These are phyloP conservation scores for Fusarium hainanense DNA, from an alignment of 2,329 filamentous ascomycete genomes.

Conservation along the genomic window DNA sequence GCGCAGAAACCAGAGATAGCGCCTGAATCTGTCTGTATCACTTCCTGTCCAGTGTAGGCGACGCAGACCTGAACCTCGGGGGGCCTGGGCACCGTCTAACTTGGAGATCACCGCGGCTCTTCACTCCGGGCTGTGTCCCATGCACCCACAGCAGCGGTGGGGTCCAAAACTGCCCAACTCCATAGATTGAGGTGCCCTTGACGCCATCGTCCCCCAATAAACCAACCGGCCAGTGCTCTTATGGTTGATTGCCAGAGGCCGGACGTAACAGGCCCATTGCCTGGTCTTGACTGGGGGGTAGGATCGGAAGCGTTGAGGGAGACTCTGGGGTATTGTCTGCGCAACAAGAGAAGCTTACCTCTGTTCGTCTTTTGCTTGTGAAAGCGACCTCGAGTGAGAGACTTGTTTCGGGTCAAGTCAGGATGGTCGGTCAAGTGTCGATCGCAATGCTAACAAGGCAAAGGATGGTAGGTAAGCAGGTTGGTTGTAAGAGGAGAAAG, in stretches of 20 bases:
- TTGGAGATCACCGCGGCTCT: neutral
- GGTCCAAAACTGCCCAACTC: conserved; percentile 19
- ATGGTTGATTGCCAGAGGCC: neutral
- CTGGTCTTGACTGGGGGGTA: neutral
- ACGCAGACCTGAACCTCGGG: neutral
- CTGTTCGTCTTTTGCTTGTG: conserved; percentile 6
- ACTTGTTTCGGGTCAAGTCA: conserved; percentile 26
- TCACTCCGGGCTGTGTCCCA: neutral
- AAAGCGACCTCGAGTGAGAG: conserved; percentile 9
- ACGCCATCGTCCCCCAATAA: conserved; percentile 29
- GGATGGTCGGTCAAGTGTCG: conserved; percentile 27
- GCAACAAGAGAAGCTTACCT: conserved; percentile 26
- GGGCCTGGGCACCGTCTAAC: conserved; percentile 3
- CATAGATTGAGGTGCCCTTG: conserved; percentile 22
- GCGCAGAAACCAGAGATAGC: neutral
- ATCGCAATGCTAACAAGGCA: conserved; percentile 22
- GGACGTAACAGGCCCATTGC: conserved; percentile 2
- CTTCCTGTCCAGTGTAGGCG: neutral
- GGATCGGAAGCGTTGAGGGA: conserved; percentile 1
- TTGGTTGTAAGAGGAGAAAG: neutral
- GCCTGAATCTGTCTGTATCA: neutral
- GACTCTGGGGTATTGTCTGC: conserved; percentile 17
- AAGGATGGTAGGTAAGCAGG: neutral
- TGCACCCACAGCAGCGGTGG: conserved; percentile 23
- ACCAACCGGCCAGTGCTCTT: conserved; percentile 4